Conservation (phyloP, 225 moss, liverwort and hornwort genomes). For the Thuidium tamariscinum region DNA sequence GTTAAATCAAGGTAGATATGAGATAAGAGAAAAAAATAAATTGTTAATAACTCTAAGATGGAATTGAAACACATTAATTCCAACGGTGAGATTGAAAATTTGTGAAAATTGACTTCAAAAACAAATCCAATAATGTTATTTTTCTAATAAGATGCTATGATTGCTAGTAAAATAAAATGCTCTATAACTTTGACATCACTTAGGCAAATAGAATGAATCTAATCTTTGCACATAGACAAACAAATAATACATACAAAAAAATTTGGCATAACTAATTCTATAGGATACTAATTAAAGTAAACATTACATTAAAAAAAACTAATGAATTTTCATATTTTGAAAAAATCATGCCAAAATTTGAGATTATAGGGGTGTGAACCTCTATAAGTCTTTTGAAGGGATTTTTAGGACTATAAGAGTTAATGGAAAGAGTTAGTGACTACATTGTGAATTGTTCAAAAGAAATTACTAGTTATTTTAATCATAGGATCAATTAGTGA, state of each 20-base stretch:
- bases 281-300: background rate
- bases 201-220: background rate
- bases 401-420: background rate
- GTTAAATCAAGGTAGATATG: background rate
- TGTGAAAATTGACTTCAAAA: too few relatives aligned
- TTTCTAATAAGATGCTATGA: background rate
- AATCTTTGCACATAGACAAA: background rate
- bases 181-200: background rate
- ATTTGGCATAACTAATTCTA: too few relatives aligned
- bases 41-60: background rate
- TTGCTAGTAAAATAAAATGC: background rate
- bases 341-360: background rate
- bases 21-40: background rate
- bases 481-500: too few relatives aligned
- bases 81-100: background rate
- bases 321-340: background rate
- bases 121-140: too few relatives aligned
- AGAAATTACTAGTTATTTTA: background rate
- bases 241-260: background rate
- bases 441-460: background rate
- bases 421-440: background rate
- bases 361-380: background rate
- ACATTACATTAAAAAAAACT: background rate
- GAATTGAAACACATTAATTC: background rate
- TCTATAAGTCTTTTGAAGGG: rapidly evolving